phyloP scores from a whole-genome alignment of 306 rosid species.

The Citrullus colocynthis region DNA sequence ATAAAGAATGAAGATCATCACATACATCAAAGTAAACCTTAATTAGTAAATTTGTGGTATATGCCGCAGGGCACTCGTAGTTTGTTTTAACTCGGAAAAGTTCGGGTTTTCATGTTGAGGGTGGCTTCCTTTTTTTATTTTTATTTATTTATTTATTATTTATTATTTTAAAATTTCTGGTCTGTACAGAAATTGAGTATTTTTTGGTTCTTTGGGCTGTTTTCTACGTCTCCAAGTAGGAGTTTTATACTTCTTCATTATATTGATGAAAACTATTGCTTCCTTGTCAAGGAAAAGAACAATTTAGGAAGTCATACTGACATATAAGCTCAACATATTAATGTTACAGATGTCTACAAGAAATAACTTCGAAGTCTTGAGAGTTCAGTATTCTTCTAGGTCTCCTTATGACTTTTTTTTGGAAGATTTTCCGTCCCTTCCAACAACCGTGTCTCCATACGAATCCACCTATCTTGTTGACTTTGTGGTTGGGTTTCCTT shows the following conservation, averaged over 20 bases:
- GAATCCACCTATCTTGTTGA: not conserved
- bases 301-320: constrained; percentile 2
- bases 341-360: constrained; percentile 64
- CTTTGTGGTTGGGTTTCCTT: not conserved
- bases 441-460: not conserved
- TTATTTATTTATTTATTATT: too few species aligned
- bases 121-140: too few species aligned
- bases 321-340: constrained; percentile 8
- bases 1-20: not conserved
- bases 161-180: not conserved
- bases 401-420: not conserved
- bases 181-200: not conserved
- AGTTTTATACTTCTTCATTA: not conserved
- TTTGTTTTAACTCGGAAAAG: not conserved
- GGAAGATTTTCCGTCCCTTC: not conserved
- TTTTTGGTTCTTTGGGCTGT: not conserved
- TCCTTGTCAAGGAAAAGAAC: not conserved
- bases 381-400: not conserved
- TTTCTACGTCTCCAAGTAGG: not conserved
- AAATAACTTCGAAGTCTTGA: not conserved
- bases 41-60: not conserved
- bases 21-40: not conserved
- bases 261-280: not conserved
- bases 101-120: not conserved
- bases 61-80: not conserved